Evolutionary conservation across 257 asterid genomes (phyloP).

Genomic region (Scutellaria galericulata): DNA sequence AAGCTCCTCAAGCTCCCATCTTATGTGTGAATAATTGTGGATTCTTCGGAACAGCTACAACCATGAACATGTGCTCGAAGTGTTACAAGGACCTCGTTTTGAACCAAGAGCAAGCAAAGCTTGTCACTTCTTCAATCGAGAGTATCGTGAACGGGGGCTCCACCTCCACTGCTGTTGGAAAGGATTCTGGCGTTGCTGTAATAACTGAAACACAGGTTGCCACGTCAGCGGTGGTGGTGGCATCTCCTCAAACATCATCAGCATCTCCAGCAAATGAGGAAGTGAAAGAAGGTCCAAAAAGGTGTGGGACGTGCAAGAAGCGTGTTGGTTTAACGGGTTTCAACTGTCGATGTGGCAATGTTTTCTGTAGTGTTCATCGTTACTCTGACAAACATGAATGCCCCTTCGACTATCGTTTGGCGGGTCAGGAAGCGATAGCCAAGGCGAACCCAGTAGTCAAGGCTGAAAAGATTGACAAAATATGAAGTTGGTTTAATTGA

Average conservation of each 20-base stretch:
- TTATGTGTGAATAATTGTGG: slow-evolving; percentile 69
- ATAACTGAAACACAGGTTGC: slow-evolving; percentile 27
- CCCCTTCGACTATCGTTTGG: slow-evolving; percentile 58
- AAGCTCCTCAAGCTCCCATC: slow-evolving; percentile 70
- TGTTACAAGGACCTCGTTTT: slow-evolving; percentile 62
- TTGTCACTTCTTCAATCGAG: slow-evolving; percentile 69
- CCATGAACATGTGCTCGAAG: slow-evolving; percentile 83
- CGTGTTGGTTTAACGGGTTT: slow-evolving; percentile 72
- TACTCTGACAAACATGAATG: slow-evolving; percentile 73
- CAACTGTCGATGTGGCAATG: slow-evolving; percentile 62
- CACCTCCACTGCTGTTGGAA: slow-evolving; percentile 37
- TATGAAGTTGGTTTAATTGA: slow-evolving; percentile 14
- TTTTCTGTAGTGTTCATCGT: slow-evolving; percentile 57
- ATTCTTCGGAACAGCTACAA: slow-evolving; percentile 69
- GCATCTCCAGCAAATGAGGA: slow-evolving; percentile 35
- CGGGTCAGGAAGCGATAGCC: slow-evolving; percentile 73
- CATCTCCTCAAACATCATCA: slow-evolving; percentile 39
- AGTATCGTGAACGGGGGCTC: slow-evolving; percentile 60
- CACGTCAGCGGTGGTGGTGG: slow-evolving; percentile 28
- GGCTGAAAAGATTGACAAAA: slow-evolving; percentile 70
- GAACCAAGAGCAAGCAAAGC: slow-evolving; percentile 65
- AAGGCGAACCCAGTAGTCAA: slow-evolving; percentile 74
- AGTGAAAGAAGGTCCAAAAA: slow-evolving; percentile 55
- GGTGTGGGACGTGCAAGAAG: slow-evolving; percentile 59
- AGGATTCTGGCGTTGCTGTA: slow-evolving; percentile 34